Evolutionary conservation across 164 flowering plant species (phyloP).

Genomic region (Liquidambar formosana): DNA sequence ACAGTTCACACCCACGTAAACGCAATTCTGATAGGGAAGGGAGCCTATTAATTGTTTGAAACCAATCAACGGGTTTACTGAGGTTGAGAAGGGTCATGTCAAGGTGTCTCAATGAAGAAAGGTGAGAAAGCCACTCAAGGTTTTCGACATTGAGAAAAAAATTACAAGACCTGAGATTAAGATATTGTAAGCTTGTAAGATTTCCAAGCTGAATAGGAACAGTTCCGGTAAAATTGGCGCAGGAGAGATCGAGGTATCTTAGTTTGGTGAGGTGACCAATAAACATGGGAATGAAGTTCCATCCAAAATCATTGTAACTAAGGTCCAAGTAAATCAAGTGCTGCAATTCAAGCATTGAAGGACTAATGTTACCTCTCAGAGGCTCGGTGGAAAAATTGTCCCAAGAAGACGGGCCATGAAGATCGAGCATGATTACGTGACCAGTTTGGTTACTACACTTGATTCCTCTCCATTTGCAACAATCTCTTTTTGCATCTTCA

Average conservation of each 20-base stretch:
- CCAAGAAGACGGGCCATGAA: neutral
- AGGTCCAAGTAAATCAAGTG: constrained; percentile 27
- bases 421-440: constrained; percentile 24
- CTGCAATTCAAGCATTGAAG: constrained; percentile 21
- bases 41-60: constrained; percentile 11
- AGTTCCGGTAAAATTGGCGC: neutral
- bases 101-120: constrained; percentile 11
- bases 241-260: neutral
- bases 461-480: constrained; percentile 26
- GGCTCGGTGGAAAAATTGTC: neutral
- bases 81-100: constrained; percentile 4
- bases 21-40: constrained; percentile 9
- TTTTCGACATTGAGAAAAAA: neutral
- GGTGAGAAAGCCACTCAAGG: constrained; percentile 20
- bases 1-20: constrained; percentile 6
- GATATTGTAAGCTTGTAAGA: constrained; percentile 23
- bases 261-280: constrained; percentile 23
- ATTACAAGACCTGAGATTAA: constrained; percentile 18
- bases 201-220: constrained; percentile 29
- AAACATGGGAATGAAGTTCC: constrained; percentile 19
- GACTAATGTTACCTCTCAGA: constrained; percentile 9
- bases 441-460: constrained; percentile 19
- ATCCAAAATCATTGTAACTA: constrained; percentile 12
- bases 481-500: constrained; percentile 5
- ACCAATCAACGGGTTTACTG: constrained; percentile 3